These are phyloP conservation scores for Colletotrichum sidae DNA, from an alignment of 2,329 filamentous ascomycete genomes.

Conservation along the genomic window DNA sequence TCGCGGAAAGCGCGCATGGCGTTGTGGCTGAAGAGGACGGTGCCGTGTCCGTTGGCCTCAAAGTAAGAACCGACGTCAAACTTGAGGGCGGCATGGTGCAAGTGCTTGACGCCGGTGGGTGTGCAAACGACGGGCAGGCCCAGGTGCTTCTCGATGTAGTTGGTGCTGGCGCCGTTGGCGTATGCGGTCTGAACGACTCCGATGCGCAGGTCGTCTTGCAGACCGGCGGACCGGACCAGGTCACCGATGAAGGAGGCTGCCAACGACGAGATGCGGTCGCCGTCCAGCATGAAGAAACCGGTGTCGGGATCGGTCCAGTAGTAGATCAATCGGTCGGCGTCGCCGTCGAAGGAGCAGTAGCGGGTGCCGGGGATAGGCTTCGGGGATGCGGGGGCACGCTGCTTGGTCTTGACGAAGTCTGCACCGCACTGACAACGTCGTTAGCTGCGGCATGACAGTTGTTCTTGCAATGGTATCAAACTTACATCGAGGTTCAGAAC, in stretches of 20 bases:
- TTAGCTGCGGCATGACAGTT: slow-evolving; percentile 5
- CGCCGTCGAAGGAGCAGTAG: slow-evolving; percentile 92
- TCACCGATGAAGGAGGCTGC: slow-evolving; percentile 94
- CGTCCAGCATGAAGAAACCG: slow-evolving; percentile 92
- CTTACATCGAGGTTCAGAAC: slow-evolving; percentile 87
- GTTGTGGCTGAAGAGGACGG: slow-evolving; percentile 90
- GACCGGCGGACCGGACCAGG: slow-evolving; percentile 81
- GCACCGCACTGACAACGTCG: slow-evolving; percentile 77
- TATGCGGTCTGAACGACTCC: slow-evolving; percentile 98
- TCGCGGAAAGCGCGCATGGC: slow-evolving; percentile 83
- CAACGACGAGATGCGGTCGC: slow-evolving; percentile 95
- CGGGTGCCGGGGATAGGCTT: slow-evolving; percentile 81
- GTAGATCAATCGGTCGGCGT: slow-evolving; percentile 95
- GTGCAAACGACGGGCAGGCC: slow-evolving; percentile 93
- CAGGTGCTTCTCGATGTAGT: slow-evolving; percentile 89
- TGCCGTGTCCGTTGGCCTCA: slow-evolving; percentile 98
- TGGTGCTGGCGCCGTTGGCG: slow-evolving; percentile 94
- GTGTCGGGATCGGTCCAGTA: slow-evolving; percentile 88
- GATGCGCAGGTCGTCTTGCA: slow-evolving; percentile 85
- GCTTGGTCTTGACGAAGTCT: slow-evolving; percentile 97
- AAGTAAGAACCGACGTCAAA: slow-evolving; percentile 99
- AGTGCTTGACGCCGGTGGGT: slow-evolving; percentile 94
- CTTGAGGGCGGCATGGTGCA: slow-evolving; percentile 95
- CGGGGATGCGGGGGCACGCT: slow-evolving; percentile 86
- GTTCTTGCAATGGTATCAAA: slow-evolving; percentile 17